Conservation (phyloP, 305 asterid species). For the Rubia occidens region DNA sequence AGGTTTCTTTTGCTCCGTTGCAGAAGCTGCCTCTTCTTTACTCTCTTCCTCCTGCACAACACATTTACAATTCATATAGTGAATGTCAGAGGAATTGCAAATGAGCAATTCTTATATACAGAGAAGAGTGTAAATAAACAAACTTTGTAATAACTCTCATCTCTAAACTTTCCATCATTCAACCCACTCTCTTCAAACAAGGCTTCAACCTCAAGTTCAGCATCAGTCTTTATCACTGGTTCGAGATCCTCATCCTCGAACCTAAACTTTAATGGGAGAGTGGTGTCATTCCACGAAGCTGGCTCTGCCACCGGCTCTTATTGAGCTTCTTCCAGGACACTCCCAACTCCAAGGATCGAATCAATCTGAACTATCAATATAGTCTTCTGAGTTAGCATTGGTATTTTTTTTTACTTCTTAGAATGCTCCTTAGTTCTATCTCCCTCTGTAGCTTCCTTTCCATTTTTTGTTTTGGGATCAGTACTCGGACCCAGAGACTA, state of each 20-base stretch:
- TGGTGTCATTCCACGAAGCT: neutral
- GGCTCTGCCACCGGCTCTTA: neutral
- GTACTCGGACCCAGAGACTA: neutral
- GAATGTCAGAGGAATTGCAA: too few species aligned
- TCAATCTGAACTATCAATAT: neutral
- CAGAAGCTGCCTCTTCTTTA: too few species aligned
- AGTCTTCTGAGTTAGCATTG: too few species aligned
- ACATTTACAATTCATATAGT: too few species aligned
- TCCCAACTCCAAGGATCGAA: neutral
- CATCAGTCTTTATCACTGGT: conserved; percentile 27
- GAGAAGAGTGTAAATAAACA: neutral
- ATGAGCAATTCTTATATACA: neutral
- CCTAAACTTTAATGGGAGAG: conserved; percentile 30
- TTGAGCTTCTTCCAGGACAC: neutral
- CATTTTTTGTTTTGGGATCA: too few species aligned
- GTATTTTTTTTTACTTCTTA: too few species aligned
- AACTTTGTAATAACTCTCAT: conserved; percentile 20
- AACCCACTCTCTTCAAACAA: conserved; percentile 15
- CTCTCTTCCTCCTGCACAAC: too few species aligned
- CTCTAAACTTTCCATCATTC: conserved; percentile 7
- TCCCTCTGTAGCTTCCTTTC: too few species aligned
- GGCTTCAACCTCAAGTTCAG: conserved; percentile 25
- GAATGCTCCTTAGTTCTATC: too few species aligned
- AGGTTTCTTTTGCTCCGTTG: too few species aligned
- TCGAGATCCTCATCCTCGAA: conserved; percentile 37